These are phyloP conservation scores for Pythium scleroteichum DNA, from an alignment of 352 stramenopile species.

Conservation along the genomic window DNA sequence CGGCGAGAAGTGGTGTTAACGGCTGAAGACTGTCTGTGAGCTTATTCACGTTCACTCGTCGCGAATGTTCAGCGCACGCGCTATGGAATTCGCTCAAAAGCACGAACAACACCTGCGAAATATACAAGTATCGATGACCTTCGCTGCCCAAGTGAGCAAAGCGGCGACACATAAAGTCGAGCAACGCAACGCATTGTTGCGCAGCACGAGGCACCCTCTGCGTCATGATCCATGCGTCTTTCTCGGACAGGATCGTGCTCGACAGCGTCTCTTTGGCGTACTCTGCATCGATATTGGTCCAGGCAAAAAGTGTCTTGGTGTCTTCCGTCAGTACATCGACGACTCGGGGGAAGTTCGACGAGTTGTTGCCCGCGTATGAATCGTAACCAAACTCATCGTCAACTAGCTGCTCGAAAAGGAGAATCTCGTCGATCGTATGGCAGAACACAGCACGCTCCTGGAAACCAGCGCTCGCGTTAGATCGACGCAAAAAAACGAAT, in stretches of 20 bases:
- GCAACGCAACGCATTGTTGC: slow-evolving; percentile 42
- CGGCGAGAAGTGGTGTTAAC: slow-evolving; percentile 36
- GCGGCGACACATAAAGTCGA: slow-evolving; percentile 70
- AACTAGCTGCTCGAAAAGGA: slow-evolving; percentile 69
- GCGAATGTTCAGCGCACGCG: slow-evolving; percentile 17
- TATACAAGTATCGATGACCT: slow-evolving; percentile 75
- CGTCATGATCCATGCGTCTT: slow-evolving; percentile 13
- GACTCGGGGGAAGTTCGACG: slow-evolving; percentile 48
- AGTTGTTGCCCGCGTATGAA: slow-evolving; percentile 44
- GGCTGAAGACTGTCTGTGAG: background rate
- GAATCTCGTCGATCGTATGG: slow-evolving; percentile 71
- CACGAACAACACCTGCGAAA: slow-evolving; percentile 65
- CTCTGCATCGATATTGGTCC: slow-evolving; percentile 58
- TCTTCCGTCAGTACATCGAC: slow-evolving; percentile 63
- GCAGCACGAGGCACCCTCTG: slow-evolving; percentile 16
- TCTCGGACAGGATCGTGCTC: slow-evolving; percentile 2
- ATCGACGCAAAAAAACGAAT: no score
- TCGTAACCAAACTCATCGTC: slow-evolving; percentile 68
- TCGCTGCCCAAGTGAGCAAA: slow-evolving; percentile 65
- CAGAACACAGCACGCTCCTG: slow-evolving; percentile 39
- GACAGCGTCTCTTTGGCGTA: slow-evolving; percentile 50
- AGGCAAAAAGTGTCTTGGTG: slow-evolving; percentile 57
- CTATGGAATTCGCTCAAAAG: slow-evolving; percentile 39
- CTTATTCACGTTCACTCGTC: background rate
- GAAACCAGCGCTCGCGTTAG: no score